These are phyloP conservation scores for Hanseniaspora mollemarum DNA, from an alignment of 805 yeast genomes.

Conservation along the genomic window DNA sequence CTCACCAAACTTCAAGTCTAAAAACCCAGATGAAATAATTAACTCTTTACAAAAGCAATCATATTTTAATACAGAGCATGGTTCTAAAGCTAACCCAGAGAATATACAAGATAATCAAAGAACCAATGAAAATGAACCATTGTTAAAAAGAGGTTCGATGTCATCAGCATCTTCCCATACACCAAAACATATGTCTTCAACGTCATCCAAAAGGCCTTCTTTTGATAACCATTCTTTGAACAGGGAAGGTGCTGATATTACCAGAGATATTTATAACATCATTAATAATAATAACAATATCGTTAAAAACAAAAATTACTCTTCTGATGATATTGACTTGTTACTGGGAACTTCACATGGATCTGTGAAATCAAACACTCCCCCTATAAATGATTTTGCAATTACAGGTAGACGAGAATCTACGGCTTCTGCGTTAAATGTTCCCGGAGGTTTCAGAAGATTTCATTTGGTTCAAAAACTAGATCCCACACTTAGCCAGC, in stretches of 20 bases:
- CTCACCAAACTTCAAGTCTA: slow-evolving; percentile 28
- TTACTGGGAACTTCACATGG: slow-evolving; percentile 8
- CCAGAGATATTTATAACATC: slow-evolving; percentile 30
- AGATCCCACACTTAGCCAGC: slow-evolving; percentile 18
- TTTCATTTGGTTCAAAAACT: slow-evolving; percentile 43
- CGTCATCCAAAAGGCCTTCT: slow-evolving; percentile 4
- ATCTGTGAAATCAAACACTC: slow-evolving; percentile 5
- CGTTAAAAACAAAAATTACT: slow-evolving; percentile 16
- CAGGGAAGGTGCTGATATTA: slow-evolving; percentile 31
- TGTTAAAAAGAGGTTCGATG: not conserved
- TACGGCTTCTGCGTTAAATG: slow-evolving; percentile 54
- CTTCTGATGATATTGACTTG: slow-evolving; percentile 24
- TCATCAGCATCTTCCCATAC: slow-evolving; percentile 7
- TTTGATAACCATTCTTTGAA: slow-evolving; percentile 19
- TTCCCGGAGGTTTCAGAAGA: slow-evolving; percentile 77
- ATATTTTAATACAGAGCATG: slow-evolving; percentile 21
- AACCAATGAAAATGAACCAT: slow-evolving; percentile 15
- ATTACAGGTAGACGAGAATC: slow-evolving; percentile 42
- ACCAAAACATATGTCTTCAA: not conserved
- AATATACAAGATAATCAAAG: slow-evolving; percentile 14
- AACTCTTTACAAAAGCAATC: slow-evolving; percentile 26
- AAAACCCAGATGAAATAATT: slow-evolving; percentile 26
- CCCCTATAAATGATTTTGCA: not conserved
- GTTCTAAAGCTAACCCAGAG: slow-evolving; percentile 2
- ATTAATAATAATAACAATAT: slow-evolving; percentile 16